Base-by-base conservation (phyloP, 2,329 filamentous ascomycete species). In the Atkinsonella texensis region DNA sequence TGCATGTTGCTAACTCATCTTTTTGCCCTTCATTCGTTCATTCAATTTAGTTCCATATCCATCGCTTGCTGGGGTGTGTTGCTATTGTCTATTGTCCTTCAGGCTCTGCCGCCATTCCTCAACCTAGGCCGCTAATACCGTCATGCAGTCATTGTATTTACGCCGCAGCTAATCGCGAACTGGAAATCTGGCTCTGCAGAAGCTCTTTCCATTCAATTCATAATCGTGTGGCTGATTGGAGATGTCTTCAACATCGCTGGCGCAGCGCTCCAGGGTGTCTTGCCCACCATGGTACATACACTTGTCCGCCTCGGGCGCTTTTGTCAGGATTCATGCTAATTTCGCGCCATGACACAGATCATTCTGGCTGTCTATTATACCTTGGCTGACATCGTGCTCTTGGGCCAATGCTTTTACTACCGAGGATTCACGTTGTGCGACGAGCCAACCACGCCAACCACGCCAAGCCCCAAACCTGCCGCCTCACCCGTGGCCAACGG, bases 231-330 rank as follows among this genome's bases (percentile, higher is more conserved):
- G 93, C 77, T 96, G 2, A 76, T 84, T 1, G 93, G 93, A 49
- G 93, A 98, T 81, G 83, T 96, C 58, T 96, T 95, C 75, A 97
- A 97, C 65, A 94, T 96, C 56, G 75, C 95, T 2, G 91, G 91
- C n/a, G 87, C 89, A 17, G 81, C 96, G 15, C 68, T 96, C 11
- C 91, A 97, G 66, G 86, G 87, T 51, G 91, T 98, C 7, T 69
- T 97, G 50, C 90, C 93, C 1, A 98, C 91, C 0, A 96, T 97
- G 89, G 79, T 83, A 64, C 55, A 69, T 20, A 18, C 28, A 20
- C 4, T 33, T 42, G 15, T 39, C 35, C n/a, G 20, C 20, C 20
- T 23, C 15, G 17, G 17, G 18, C 20, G 28, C 23, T 11, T 20
- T 18, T 8, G 7, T 11, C 33, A 11, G 20, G 5, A 3, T 42